Percentiles rank a stretch among this genome's conserved stretches.
Evolutionary conservation across 225 moss, liverwort and hornwort species (phyloP).

Genomic region (Pseudoscleropodium purum): DNA sequence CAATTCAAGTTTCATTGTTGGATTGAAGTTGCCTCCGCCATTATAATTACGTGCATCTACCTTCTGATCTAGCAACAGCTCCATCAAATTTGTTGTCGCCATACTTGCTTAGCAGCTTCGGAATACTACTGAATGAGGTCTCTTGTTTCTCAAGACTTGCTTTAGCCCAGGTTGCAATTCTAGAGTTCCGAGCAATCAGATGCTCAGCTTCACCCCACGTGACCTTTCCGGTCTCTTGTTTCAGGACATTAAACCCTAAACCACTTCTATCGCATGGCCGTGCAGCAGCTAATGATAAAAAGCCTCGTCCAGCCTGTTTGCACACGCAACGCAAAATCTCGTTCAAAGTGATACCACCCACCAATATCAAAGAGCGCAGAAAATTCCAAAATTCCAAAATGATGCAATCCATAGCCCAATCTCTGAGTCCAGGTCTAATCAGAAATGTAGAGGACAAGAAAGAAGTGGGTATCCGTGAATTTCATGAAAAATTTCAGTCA

Average conservation of each 20-base stretch:
- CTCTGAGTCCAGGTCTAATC: neutral
- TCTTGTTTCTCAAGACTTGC: neutral
- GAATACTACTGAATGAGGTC: neutral
- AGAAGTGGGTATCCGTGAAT: neutral
- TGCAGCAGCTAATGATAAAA: neutral
- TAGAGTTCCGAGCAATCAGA: neutral
- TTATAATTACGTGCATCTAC: neutral
- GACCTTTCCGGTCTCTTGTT: neutral
- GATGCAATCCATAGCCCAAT: neutral
- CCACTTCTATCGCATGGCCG: slow-evolving; percentile 1
- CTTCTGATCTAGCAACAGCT: neutral
- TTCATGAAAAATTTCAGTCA: neutral
- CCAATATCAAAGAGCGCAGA: neutral
- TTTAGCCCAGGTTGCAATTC: neutral
- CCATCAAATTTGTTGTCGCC: neutral
- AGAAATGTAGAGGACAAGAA: neutral
- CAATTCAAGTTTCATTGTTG: neutral
- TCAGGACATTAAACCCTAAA: neutral
- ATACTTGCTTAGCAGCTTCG: neutral
- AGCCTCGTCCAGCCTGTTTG: slow-evolving; percentile 18
- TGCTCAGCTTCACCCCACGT: neutral
- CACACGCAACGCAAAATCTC: neutral
- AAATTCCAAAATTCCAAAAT: neutral
- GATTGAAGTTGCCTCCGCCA: neutral
- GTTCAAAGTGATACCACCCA: neutral